Percentiles rank a stretch among this genome's conserved stretches.
phyloP scores from a whole-genome alignment of 768 basidiomycete species.

The Stropharia rugosoannulata region DNA sequence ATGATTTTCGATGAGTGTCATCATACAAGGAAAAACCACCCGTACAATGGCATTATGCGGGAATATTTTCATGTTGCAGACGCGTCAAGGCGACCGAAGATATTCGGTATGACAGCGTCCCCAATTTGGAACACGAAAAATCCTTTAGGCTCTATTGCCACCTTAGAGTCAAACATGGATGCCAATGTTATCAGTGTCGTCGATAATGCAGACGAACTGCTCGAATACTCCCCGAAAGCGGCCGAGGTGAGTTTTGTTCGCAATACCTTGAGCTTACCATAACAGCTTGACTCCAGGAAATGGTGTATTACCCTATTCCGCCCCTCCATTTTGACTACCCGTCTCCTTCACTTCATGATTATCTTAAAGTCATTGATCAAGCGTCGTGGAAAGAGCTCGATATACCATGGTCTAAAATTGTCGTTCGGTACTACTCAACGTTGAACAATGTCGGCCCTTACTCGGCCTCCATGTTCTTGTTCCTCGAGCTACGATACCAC shows the following conservation, averaged over 20 bases:
- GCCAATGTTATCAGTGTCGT: slow-evolving; percentile 76
- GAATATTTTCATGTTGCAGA: slow-evolving; percentile 54
- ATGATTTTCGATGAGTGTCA: slow-evolving; percentile 84
- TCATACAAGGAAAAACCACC: slow-evolving; percentile 72
- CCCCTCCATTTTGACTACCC: slow-evolving; percentile 56
- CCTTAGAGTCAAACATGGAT: slow-evolving; percentile 70
- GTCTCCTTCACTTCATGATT: slow-evolving; percentile 39
- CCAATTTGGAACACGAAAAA: slow-evolving; percentile 83
- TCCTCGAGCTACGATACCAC: slow-evolving; percentile 55
- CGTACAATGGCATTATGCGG: slow-evolving; percentile 77
- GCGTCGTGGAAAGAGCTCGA: slow-evolving; percentile 51
- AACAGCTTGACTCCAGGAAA: slow-evolving; percentile 36
- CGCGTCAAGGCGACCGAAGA: slow-evolving; percentile 56
- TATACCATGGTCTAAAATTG: slow-evolving; percentile 60
- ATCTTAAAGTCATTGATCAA: slow-evolving; percentile 33
- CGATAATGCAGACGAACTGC: slow-evolving; percentile 65
- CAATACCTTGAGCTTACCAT: background rate
- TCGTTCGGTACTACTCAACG: slow-evolving; percentile 61
- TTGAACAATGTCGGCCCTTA: slow-evolving; percentile 68
- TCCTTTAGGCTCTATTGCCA: slow-evolving; percentile 57
- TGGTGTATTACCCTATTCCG: slow-evolving; percentile 55
- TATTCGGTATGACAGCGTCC: slow-evolving; percentile 94
- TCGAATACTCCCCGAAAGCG: slow-evolving; percentile 60
- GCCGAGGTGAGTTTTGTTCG: slow-evolving; percentile 47
- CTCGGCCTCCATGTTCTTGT: slow-evolving; percentile 71